Evolutionary conservation across 495 filamentous ascomycete genomes (phyloP), one percentile per base, ranked within the genome.

Genomic region (Neurospora sp.): DNA sequence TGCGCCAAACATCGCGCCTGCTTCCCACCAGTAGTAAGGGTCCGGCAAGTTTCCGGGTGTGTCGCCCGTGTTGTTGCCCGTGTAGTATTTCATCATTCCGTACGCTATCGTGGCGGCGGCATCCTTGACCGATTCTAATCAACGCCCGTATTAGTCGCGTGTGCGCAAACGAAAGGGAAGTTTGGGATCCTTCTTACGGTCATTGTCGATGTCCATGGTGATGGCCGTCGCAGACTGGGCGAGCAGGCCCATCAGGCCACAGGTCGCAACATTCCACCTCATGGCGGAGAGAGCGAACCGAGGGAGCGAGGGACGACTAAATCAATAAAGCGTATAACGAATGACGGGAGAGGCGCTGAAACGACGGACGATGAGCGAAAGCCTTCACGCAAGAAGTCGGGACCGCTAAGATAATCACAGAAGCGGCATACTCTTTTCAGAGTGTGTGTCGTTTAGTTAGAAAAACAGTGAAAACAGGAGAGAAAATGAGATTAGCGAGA

Each of bases 1-100:
- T 1, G 90, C 83, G 41, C 88, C 89, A 78, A 93, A 94, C 87
- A 92, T 91, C 18, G 90, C 89, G 31, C 92, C 93, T 1, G 88
- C 88, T 79, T 94, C 90, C 91, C 91, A 94, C 92, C 91, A 81
- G 81, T 90, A 95, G 79, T 94, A 95, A 0, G 91, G 91, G 74
- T 87, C 84, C 3, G 91, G 91, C 3, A 94, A 79, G 79, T 92
- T 93, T 9, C 91, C 91, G 6, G 91, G 91, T 3, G 85, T 83
- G 70, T 92, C 89, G 42, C 91, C 91, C 0, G 91, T 89, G 40
- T 87, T 82, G 79, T 91, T 90, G 16, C 91, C 91, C 2, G 89
- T 91, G 73, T 94, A 94, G 75, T 89, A 91, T 53, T 81, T 83
- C 77, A 83, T 72, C 39, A 86, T 69, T 9, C 84, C 84, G 69